Conservation (phyloP, 2,329 filamentous ascomycete genomes). For the Talaromyces sp. region DNA sequence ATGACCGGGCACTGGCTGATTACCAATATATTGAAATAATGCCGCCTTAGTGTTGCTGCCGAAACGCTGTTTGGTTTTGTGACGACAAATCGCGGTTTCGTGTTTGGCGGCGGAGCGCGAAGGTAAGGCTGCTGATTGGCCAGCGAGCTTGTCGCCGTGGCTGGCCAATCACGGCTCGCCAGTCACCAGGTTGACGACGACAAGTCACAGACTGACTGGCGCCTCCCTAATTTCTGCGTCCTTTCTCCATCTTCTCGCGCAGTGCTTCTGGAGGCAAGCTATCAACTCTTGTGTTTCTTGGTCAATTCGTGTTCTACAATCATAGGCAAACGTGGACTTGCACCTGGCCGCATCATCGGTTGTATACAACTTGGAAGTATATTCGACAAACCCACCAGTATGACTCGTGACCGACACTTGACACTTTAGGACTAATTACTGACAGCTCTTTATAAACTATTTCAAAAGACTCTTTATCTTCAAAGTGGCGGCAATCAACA, state of each 20-base stretch:
- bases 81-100: conserved; percentile 8
- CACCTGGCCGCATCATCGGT: background rate
- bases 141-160: background rate
- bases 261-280: background rate
- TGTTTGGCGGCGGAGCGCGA: conserved; percentile 3
- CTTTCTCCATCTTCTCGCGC: background rate
- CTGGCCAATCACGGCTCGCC: background rate
- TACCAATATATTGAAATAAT: background rate
- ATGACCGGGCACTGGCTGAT: background rate
- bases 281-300: background rate
- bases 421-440: background rate
- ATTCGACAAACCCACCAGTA: background rate
- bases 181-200: too few relatives aligned
- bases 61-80: background rate
- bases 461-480: background rate
- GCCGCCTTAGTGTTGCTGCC: background rate
- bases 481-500: background rate
- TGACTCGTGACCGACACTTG: background rate
- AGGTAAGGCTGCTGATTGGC: background rate
- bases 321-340: background rate
- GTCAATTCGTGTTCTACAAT: background rate
- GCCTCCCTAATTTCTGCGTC: background rate
- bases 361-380: background rate
- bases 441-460: background rate
- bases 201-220: background rate